Conservation (phyloP, 805 yeast genomes). For the Candida pini region DNA sequence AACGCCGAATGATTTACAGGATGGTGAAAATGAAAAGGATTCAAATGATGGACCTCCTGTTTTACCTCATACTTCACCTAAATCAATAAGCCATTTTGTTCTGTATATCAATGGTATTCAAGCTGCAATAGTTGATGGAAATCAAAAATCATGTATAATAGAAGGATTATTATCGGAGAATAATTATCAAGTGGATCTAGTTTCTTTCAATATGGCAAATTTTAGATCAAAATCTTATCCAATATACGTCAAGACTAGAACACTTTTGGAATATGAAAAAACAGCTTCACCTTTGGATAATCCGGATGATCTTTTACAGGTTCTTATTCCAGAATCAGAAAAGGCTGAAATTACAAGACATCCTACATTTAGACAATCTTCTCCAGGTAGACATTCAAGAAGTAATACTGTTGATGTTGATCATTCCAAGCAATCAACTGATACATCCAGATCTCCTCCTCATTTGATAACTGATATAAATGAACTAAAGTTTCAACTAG, state of each 20-base stretch:
- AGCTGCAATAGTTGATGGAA: conserved; percentile 29
- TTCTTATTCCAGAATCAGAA: conserved; percentile 30
- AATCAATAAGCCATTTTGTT: conserved; percentile 29
- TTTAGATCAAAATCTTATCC: conserved; percentile 38
- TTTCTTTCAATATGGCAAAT: conserved; percentile 34
- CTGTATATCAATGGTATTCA: conserved; percentile 36
- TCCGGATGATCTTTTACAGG: conserved; percentile 33
- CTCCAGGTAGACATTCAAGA: conserved; percentile 24
- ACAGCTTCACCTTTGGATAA: conserved; percentile 26
- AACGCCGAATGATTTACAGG: conserved; percentile 2
- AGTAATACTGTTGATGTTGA: conserved; percentile 30
- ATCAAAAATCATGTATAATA: conserved; percentile 31
- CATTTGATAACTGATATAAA: conserved; percentile 35
- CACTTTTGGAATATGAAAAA: conserved; percentile 5
- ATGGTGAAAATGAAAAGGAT: conserved; percentile 5
- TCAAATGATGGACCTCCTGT: conserved; percentile 22
- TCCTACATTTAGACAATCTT: conserved; percentile 21
- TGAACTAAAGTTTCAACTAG: conserved; percentile 36
- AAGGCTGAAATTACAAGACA: conserved; percentile 26
- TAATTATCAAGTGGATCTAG: conserved; percentile 38
- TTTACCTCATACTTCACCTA: conserved; percentile 16
- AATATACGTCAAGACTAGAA: conserved; percentile 34
- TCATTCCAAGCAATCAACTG: conserved; percentile 1
- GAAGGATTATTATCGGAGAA: conserved; percentile 29
- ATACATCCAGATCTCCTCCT: conserved; percentile 16